Conservation (phyloP, 148 eudicot species). For the Selenicereus undatus region DNA sequence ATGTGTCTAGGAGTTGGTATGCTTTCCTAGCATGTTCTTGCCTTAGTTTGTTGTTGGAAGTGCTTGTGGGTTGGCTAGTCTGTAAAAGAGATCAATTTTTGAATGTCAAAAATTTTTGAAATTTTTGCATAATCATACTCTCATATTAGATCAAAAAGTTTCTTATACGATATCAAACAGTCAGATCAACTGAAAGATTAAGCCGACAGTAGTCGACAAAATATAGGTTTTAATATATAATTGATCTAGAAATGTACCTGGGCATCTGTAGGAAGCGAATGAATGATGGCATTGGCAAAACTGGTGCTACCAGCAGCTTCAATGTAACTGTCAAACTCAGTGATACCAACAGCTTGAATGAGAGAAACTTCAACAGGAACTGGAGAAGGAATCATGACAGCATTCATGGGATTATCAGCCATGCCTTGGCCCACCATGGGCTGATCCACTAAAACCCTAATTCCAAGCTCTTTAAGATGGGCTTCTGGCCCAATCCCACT, state of each 20-base stretch:
- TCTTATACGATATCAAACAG: too few relatives aligned
- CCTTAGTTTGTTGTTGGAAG: background rate
- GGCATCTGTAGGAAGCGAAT: constrained; percentile 19
- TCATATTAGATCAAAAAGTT: too few relatives aligned
- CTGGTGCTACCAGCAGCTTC: constrained; percentile 37
- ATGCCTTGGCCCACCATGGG: constrained; percentile 50
- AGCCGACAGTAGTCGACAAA: too few relatives aligned
- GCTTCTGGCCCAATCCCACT: constrained; percentile 52
- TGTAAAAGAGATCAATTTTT: constrained; percentile 6
- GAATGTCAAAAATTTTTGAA: background rate
- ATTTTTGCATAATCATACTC: too few relatives aligned
- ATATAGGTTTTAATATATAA: background rate
- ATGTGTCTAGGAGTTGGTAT: constrained; percentile 9
- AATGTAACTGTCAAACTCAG: constrained; percentile 36
- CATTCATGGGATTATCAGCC: constrained; percentile 48
- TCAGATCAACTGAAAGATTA: too few relatives aligned
- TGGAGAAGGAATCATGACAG: constrained; percentile 39
- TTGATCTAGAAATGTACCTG: constrained; percentile 3
- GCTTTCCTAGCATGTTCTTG: constrained; percentile 9
- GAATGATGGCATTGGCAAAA: constrained; percentile 33
- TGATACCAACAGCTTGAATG: constrained; percentile 42
- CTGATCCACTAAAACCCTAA: constrained; percentile 30
- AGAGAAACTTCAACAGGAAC: constrained; percentile 30
- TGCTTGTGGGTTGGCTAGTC: constrained; percentile 19
- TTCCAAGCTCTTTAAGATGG: constrained; percentile 31